phyloP scores from a whole-genome alignment of 2,329 filamentous ascomycete genomes.

The Alternaria atra region DNA sequence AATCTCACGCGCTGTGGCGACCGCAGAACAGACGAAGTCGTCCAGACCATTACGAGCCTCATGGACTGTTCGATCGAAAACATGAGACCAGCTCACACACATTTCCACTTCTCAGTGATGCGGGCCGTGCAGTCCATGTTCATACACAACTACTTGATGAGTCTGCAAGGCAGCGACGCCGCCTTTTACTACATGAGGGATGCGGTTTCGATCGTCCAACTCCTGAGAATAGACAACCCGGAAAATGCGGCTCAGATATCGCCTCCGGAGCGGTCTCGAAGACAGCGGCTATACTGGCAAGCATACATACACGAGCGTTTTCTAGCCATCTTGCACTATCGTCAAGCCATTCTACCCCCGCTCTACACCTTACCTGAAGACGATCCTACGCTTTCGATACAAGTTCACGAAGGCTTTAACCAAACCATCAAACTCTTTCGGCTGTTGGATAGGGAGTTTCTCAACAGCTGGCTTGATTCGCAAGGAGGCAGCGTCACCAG shows the following conservation, averaged over 20 bases:
- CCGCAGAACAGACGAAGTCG: constrained; percentile 43
- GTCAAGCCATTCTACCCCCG: constrained; percentile 53
- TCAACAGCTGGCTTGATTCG: constrained; percentile 56
- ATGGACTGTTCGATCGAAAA: constrained; percentile 49
- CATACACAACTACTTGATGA: constrained; percentile 63
- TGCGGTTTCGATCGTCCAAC: constrained; percentile 53
- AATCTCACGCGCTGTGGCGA: constrained; percentile 52
- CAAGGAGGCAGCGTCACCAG: constrained; percentile 48
- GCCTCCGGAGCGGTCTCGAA: constrained; percentile 51
- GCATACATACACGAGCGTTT: constrained; percentile 67
- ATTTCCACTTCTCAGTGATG: constrained; percentile 56
- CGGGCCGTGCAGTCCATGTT: constrained; percentile 63
- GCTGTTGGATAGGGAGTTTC: constrained; percentile 56
- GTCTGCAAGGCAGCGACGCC: constrained; percentile 58
- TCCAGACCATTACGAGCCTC: constrained; percentile 45
- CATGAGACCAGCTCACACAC: constrained; percentile 50
- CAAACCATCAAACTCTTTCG: constrained; percentile 58
- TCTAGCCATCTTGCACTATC: constrained; percentile 61
- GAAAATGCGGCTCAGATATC: constrained; percentile 44
- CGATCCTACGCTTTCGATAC: constrained; percentile 51
- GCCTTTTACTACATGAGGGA: constrained; percentile 63
- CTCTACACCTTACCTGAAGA: constrained; percentile 52
- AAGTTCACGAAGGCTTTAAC: constrained; percentile 55
- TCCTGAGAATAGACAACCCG: constrained; percentile 53
- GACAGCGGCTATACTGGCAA: constrained; percentile 65